Base-by-base conservation (phyloP, 768 basidiomycete genomes). In the Flagelloscypha sp. region DNA sequence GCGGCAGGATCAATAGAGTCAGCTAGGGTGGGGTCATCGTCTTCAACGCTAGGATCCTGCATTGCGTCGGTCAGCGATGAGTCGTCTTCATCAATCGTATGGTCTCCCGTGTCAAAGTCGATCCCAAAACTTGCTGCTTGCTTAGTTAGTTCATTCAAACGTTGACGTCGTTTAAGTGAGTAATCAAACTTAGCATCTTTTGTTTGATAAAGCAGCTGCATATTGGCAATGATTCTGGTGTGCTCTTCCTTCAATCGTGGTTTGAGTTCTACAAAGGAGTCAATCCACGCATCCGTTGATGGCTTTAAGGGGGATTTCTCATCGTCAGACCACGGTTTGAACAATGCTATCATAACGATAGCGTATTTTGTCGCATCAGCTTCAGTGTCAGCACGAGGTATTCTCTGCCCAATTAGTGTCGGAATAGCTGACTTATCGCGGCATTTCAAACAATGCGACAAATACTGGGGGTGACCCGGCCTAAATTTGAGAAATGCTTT, bases 191-290 rank as follows among this genome's bases (percentile, higher is more conserved):
- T 41, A 1, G 44, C 44, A 1, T 31, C 11, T 6, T 35, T 27
- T n/a, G 41, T 42, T 27, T 46, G 41, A 37, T 41, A 46, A 22
- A 39, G 31, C 21, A 42, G 41, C 18, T 46, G 41, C 17, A 46
- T 20, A 19, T 37, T 37, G n/a, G 33, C 37, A 1, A 46, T 40
- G 7, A 46, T 27, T 7, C 19, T 16, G 10, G 33, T 3, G 20
- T 33, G 36, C 5, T 20, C 29, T 9, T 20, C 9, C 5, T 35
- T 15, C 1, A 35, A 13, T 0, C 7, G 12, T 3, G 10, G 2
- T 5, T 40, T 24, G 9, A 40, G 28, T 9, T 32, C 18, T 9
- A 25, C 4, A 3, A 44, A 16, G 1, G 45, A 35, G 2, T 27
- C 15, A 2, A 10, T 17, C 37, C 34, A 46, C 4, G 30, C 22